A percentile compares a stretch with the other conserved stretches of the same genome.
These are phyloP conservation scores for Penicillium tannophilum DNA, from an alignment of 495 filamentous ascomycete species.

Conservation along the genomic window DNA sequence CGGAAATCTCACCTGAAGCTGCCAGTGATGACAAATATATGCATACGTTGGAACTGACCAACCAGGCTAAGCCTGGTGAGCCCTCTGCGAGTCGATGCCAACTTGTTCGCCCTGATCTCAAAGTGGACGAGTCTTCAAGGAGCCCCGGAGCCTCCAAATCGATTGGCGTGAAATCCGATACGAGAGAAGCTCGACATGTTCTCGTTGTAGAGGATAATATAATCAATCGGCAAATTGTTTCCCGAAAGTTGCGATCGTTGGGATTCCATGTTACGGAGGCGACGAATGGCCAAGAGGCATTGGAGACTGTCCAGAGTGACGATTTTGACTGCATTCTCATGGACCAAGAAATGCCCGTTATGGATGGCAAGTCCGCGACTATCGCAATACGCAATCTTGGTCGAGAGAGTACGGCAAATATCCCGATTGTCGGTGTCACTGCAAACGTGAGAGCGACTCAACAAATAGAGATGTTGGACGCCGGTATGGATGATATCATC, in stretches of 20 bases:
- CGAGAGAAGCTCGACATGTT: constrained; percentile 31
- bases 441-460: constrained; percentile 74
- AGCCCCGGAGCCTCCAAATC: background rate
- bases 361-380: constrained; percentile 75
- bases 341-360: constrained; percentile 86
- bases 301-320: constrained; percentile 47
- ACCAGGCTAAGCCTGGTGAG: background rate
- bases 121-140: background rate
- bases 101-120: background rate
- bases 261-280: constrained; percentile 69
- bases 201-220: constrained; percentile 84
- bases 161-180: background rate
- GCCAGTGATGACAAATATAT: constrained; percentile 9
- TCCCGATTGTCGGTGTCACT: constrained; percentile 74
- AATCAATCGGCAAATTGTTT: constrained; percentile 71
- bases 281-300: constrained; percentile 75
- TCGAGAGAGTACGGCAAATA: constrained; percentile 32
- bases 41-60: constrained; percentile 13
- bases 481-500: constrained; percentile 80
- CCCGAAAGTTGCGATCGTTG: constrained; percentile 61
- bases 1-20: constrained; percentile 10
- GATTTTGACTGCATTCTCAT: constrained; percentile 65
- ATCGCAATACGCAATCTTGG: constrained; percentile 66
- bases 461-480: constrained; percentile 61
- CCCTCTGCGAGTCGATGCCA: background rate